A percentile compares a stretch with the other conserved stretches of the same genome.
phyloP scores from a whole-genome alignment of 1,284 basidiomycete species.

The Agroathelia rolfsii region DNA sequence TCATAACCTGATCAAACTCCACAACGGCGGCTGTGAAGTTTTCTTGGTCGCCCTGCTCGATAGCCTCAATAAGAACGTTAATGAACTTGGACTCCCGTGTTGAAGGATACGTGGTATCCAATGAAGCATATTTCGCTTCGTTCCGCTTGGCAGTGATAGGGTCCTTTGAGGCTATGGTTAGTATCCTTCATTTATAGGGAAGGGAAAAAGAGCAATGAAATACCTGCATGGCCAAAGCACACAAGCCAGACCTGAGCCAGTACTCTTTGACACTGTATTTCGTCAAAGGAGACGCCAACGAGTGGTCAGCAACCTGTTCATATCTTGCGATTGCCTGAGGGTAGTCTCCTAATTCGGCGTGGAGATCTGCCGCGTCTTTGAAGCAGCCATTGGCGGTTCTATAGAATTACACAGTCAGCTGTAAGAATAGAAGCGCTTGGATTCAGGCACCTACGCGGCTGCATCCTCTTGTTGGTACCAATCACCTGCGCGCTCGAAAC shows the following conservation, averaged over 20 bases:
- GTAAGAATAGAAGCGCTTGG: constrained; percentile 1
- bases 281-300: constrained; percentile 78
- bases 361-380: constrained; percentile 93
- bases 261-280: constrained; percentile 99
- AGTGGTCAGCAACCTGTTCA: constrained; percentile 84
- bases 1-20: constrained; percentile 82
- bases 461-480: constrained; percentile 98
- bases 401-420: constrained; percentile 10
- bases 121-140: constrained; percentile 60
- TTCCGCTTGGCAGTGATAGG: constrained; percentile 76
- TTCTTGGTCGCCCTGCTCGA: constrained; percentile 74
- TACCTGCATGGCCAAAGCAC: constrained; percentile 85
- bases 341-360: constrained; percentile 84
- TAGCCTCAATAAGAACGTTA: constrained; percentile 64
- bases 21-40: constrained; percentile 71
- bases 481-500: constrained; percentile 88
- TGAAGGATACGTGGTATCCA: constrained; percentile 75
- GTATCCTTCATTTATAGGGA: constrained; percentile 3
- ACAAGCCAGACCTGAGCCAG: constrained; percentile 83
- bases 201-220: constrained; percentile 18
- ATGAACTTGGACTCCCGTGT: constrained; percentile 90
- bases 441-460: constrained; percentile 65
- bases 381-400: constrained; percentile 94
- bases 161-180: constrained; percentile 50
- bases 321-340: constrained; percentile 81